phyloP scores from a whole-genome alignment of 352 stramenopile genomes.

The Pilasporangium apinafurcum region DNA sequence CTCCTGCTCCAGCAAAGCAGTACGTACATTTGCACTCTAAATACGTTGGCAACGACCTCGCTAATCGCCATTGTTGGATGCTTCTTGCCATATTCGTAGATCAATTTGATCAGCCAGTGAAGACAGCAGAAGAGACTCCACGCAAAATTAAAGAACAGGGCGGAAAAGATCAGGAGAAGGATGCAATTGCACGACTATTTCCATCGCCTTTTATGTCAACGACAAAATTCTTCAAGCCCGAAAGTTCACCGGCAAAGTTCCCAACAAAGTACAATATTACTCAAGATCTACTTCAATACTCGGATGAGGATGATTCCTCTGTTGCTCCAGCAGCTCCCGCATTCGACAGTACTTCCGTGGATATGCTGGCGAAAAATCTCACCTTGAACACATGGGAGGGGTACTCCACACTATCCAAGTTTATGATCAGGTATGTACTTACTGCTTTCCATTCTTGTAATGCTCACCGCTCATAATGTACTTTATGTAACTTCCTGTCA shows the following conservation, averaged over 20 bases:
- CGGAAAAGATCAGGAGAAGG: too few species aligned
- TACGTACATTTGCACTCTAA: constrained; percentile 4
- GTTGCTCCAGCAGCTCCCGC: neutral
- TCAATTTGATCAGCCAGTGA: constrained; percentile 1
- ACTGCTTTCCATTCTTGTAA: neutral
- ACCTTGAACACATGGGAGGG: constrained; percentile 57
- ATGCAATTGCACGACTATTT: too few species aligned
- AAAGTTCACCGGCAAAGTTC: constrained; percentile 11
- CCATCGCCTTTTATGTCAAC: too few species aligned
- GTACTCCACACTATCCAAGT: constrained; percentile 66
- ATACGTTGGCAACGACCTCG: too few species aligned
- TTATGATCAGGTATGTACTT: constrained; percentile 56
- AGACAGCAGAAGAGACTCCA: neutral
- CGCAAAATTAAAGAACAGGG: neutral
- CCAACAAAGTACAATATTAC: constrained; percentile 13
- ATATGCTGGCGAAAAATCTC: constrained; percentile 29
- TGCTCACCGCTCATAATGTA: neutral
- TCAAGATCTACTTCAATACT: constrained; percentile 13
- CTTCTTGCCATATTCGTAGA: neutral
- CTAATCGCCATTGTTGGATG: neutral
- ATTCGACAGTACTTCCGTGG: constrained; percentile 13
- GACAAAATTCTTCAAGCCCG: constrained; percentile 1
- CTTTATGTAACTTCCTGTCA: neutral
- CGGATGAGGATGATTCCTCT: constrained; percentile 5
- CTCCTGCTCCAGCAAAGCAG: constrained; percentile 51